These are phyloP conservation scores for Globisporangium spiculum DNA, from an alignment of 352 stramenopile genomes.

Conservation along the genomic window DNA sequence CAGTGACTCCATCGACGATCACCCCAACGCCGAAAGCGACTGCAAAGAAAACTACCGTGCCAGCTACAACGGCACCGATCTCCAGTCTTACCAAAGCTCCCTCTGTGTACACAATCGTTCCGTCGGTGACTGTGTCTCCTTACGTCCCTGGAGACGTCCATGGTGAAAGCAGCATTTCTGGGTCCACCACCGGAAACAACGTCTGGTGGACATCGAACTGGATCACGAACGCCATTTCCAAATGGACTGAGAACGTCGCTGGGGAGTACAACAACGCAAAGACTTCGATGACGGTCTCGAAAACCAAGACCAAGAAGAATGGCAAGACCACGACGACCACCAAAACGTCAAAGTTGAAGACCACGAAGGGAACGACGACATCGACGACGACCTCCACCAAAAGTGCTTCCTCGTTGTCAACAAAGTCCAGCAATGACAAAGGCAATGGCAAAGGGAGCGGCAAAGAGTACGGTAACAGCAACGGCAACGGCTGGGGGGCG, in stretches of 20 bases:
- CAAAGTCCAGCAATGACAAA: constrained; percentile 3
- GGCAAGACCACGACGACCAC: constrained; percentile 1
- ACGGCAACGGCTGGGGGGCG: constrained; percentile 6
- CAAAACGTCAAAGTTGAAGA: neutral
- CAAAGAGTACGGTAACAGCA: neutral
- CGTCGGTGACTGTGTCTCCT: constrained; percentile 1
- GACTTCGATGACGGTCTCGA: constrained; percentile 7
- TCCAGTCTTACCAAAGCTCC: constrained; percentile 1
- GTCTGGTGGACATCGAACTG: constrained; percentile 22
- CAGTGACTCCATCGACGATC: neutral
- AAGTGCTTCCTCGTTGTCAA: neutral
- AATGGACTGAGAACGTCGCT: constrained; percentile 8
- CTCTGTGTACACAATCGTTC: neutral
- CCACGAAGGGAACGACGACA: neutral
- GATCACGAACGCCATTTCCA: constrained; percentile 7
- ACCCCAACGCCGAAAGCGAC: constrained; percentile 5
- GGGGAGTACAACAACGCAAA: constrained; percentile 7
- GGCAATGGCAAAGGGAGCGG: neutral
- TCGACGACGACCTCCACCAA: neutral
- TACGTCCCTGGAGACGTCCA: constrained; percentile 35
- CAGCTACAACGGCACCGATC: neutral
- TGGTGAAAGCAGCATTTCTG: constrained; percentile 16
- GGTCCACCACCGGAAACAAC: constrained; percentile 15
- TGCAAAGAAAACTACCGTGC: neutral
- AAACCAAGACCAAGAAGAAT: neutral